phyloP scores from a whole-genome alignment of 2,329 filamentous ascomycete species.

The Cadophora gregata region DNA sequence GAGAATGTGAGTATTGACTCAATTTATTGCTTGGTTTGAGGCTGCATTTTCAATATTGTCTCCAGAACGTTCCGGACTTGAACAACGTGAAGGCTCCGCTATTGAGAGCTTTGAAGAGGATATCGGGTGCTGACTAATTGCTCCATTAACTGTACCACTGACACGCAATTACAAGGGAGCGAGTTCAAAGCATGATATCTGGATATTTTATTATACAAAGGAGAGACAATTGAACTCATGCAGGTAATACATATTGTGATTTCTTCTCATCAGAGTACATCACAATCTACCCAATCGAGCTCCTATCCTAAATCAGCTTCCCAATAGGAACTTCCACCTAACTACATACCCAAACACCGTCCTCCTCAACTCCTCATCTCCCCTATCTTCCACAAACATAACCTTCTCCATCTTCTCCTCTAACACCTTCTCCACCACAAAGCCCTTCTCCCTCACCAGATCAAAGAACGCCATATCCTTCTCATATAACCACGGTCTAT shows the following conservation, averaged over 20 bases:
- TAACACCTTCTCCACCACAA: constrained; percentile 78
- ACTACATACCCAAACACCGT: constrained; percentile 62
- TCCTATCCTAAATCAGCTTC: no score
- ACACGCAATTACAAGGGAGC: no score
- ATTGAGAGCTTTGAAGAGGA: no score
- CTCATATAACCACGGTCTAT: constrained; percentile 86
- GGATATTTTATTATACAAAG: no score
- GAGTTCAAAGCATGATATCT: no score
- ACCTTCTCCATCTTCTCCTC: constrained; percentile 84
- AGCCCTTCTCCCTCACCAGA: constrained; percentile 70
- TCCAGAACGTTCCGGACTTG: background rate
- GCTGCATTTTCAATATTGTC: background rate
- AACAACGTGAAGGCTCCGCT: no score
- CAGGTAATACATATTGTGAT: no score
- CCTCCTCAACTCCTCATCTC: constrained; percentile 79
- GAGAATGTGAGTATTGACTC: background rate
- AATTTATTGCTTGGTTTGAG: background rate
- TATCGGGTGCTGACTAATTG: background rate
- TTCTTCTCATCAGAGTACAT: no score
- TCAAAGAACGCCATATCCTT: constrained; percentile 90
- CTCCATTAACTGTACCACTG: no score
- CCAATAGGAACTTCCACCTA: constrained; percentile 38
- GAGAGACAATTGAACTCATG: no score
- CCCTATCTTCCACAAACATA: constrained; percentile 88
- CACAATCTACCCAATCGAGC: no score